A percentile compares a stretch with the other conserved stretches of the same genome.
Conservation (phyloP, 1,139 yeast species). For the Geotrichum fermentans region DNA sequence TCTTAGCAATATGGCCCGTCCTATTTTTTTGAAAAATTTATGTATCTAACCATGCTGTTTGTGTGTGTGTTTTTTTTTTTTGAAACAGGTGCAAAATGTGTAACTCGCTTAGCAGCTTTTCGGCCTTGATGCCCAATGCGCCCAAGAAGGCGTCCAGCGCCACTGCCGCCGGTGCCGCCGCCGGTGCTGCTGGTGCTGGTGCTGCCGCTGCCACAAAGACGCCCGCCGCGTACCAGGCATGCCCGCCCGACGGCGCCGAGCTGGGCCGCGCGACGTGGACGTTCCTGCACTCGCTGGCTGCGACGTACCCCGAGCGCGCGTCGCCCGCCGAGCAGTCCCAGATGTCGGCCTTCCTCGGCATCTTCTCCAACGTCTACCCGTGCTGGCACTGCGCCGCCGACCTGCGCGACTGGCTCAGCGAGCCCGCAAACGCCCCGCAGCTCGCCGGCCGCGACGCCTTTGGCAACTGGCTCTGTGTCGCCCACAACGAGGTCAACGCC, state of each 20-base stretch:
- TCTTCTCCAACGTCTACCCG: constrained; percentile 82
- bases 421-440: constrained; percentile 51
- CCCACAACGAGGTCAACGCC: constrained; percentile 84
- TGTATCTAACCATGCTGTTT: no score
- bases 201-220: constrained; percentile 18
- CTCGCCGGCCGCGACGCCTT: constrained; percentile 65
- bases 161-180: constrained; percentile 24
- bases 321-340: constrained; percentile 58
- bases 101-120: constrained; percentile 71
- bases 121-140: constrained; percentile 34
- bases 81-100: constrained; percentile 69
- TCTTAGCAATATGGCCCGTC: no score
- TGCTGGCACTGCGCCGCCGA: constrained; percentile 94
- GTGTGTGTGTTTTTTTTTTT: not conserved
- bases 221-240: constrained; percentile 2
- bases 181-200: constrained; percentile 23
- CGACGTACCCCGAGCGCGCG: constrained; percentile 76
- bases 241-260: constrained; percentile 79
- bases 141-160: constrained; percentile 13
- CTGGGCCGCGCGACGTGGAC: constrained; percentile 93
- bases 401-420: constrained; percentile 58
- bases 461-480: constrained; percentile 90
- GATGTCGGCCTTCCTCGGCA: constrained; percentile 60
- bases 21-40: not conserved
- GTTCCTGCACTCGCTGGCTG: constrained; percentile 82